Percentiles rank a stretch among this genome's conserved stretches.
Conservation (phyloP, 148 eudicot species). For the Spergularia marina region DNA sequence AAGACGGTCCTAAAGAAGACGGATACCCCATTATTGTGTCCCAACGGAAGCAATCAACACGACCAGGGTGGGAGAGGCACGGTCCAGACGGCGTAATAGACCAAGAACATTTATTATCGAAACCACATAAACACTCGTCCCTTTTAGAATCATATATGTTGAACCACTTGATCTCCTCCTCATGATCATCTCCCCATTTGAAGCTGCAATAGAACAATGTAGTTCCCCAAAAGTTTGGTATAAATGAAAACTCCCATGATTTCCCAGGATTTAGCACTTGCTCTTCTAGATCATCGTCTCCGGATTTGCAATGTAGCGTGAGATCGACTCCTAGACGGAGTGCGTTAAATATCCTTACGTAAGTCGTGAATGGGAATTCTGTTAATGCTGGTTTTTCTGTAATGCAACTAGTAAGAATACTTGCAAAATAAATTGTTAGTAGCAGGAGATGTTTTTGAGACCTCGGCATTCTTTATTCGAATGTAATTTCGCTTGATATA, state of each 20-base stretch:
- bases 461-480: too few relatives aligned
- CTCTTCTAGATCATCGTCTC: too few relatives aligned
- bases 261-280: too few relatives aligned
- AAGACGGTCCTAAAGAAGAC: constrained; percentile 1
- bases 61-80: neutral
- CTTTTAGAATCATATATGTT: neutral
- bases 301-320: neutral
- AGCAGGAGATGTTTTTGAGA: too few relatives aligned
- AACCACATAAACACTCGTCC: neutral
- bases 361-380: too few relatives aligned
- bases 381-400: too few relatives aligned
- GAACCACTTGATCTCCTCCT: neutral
- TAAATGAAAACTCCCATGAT: neutral
- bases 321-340: too few relatives aligned
- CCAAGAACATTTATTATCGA: neutral
- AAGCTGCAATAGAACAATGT: neutral
- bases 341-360: too few relatives aligned
- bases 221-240: constrained; percentile 5
- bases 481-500: too few relatives aligned
- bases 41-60: constrained; percentile 2
- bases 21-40: neutral
- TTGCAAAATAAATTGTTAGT: too few relatives aligned
- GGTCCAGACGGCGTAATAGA: constrained; percentile 1
- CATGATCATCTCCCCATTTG: constrained; percentile 5
- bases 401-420: too few relatives aligned